Evolutionary conservation across 257 asterid genomes (phyloP), one percentile per base, ranked within the genome.

Genomic region (Haberlea rhodopensis): DNA sequence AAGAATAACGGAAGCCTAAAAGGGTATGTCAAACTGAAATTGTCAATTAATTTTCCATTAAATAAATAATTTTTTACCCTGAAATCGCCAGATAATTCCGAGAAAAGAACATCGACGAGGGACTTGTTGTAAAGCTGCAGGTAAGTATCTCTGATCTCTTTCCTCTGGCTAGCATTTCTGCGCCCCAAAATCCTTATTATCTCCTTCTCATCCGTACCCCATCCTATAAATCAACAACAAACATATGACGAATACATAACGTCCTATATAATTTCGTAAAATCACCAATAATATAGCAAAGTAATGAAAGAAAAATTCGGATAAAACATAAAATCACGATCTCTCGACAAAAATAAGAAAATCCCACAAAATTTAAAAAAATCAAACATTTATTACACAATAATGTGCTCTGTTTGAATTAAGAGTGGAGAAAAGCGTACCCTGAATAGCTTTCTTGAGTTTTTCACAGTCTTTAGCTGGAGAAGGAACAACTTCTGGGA

Each of bases 81-180:
- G 71, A 90, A 90, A 76, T 87, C 95, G 72, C 95, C 95, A 54
- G 96, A 87, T 59, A 90, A 68, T 70, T 90, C 92, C 62, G 81
- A 62, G 53, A 2, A 5, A 34, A 90, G 81, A 37, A 65, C 63
- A 75, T 82, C 85, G 60, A 81, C 54, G 15, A 90, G 92, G 57
- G 91, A 76, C 45, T 76, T 71, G 22, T 76, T 72, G 81, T 87
- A 85, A 62, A 83, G 82, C 80, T 73, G 81, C 57, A 68, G 77
- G 69, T 82, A 90, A 0, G 82, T 67, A 21, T 87, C 90, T 51
- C 84, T 77, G 62, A 90, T 90, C 68, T 71, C 68, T 72, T 72
- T 80, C 85, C 87, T 80, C 70, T 90, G 96, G 25, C 49, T 69
- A 9, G 82, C 88, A 78, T 78, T 80, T 79, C 97, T 67, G 56